Evolutionary conservation across 345 rosid species (phyloP).

Genomic region (Bruguiera gymnorhiza): DNA sequence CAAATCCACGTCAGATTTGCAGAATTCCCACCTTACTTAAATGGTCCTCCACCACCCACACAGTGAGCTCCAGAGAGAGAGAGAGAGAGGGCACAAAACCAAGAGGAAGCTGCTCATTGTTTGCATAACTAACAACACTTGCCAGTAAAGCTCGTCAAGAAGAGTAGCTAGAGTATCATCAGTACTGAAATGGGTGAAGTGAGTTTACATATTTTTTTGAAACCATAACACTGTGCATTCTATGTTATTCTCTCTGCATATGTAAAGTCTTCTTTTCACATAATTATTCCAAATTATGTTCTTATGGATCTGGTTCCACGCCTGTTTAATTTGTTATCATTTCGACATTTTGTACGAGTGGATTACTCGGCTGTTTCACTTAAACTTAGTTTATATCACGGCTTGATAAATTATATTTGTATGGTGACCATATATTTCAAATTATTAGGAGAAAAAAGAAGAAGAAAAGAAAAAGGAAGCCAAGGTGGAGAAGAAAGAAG

Average conservation of each 20-base stretch:
- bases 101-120: neutral
- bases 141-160: neutral
- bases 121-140: neutral
- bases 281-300: neutral
- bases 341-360: too few species aligned
- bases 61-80: neutral
- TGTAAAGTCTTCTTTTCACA: neutral
- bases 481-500: conserved; percentile 20
- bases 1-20: conserved; percentile 31
- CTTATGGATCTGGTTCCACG: conserved; percentile 1
- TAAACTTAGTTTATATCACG: too few species aligned
- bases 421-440: too few species aligned
- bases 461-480: neutral
- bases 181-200: conserved; percentile 48
- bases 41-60: conserved; percentile 1
- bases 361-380: too few species aligned
- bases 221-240: neutral
- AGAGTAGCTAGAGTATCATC: conserved; percentile 8
- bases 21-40: conserved; percentile 21
- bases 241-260: neutral
- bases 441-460: neutral
- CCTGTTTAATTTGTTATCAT: neutral
- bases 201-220: conserved; percentile 10
- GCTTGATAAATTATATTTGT: too few species aligned
- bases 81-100: neutral